Base-by-base conservation (phyloP, 2,329 filamentous ascomycete species). In the Aureobasidium leucospermi region DNA sequence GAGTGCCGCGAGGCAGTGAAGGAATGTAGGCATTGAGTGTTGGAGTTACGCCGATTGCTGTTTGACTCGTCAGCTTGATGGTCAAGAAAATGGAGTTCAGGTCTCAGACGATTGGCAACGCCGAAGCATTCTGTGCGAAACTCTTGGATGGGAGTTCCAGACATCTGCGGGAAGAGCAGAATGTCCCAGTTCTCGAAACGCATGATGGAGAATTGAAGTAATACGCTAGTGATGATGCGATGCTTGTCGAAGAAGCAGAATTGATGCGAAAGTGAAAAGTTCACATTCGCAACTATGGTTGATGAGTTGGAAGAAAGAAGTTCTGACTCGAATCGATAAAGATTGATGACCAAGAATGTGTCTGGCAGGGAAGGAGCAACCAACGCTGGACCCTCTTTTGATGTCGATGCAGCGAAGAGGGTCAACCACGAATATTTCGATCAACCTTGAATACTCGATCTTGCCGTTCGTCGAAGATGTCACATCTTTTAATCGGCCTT, bases 101-200 rank as follows among this genome's bases (percentile, higher is more conserved):
- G 43, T 58, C 11, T 55, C 23, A 23, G 23, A 63, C 62, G 34
- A 23, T 83, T 81, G 60, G 74, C 75, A 38, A 85, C 81, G 34
- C 87, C 84, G 70, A 88, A 87, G 70, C 89, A 95, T 62, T 83
- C 80, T 7, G 89, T 89, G 68, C 85, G 86, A 79, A 94, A 96
- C 73, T 95, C 90, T 71, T 89, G 88, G 59, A 92, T 73, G 1
- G 90, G 90, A 11, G 87, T 75, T 66, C 84, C 85, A 66, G 61
- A 63, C 62, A 72, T 73, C 15, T 77, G 76, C 0, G 89, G 86
- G 70, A 95, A 95, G 62, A 95, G 78, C 45, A 95, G 82, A 59
- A 94, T 82, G 68, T 96, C 90, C 90, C 90, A 95, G 68, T 90
- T 85, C 66, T 90, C 83, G 78, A 88, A 95, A 61, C 90, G 85